phyloP scores from a whole-genome alignment of 345 rosid genomes.

The Passiflora organensis region DNA sequence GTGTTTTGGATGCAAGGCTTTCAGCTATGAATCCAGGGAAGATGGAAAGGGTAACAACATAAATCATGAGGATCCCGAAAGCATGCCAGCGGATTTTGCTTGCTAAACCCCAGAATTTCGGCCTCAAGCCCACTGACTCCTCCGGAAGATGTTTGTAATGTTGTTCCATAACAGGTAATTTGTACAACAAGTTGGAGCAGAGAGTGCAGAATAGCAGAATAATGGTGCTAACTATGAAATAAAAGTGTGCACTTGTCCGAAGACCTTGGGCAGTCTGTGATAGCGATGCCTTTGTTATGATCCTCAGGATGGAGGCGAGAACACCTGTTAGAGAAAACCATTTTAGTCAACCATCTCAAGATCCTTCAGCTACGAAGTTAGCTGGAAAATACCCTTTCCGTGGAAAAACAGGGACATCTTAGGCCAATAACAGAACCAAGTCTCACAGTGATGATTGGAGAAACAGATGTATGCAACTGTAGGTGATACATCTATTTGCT shows the following conservation, averaged over 20 bases:
- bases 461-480: not conserved
- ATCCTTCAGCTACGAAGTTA: no score
- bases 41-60: conserved; percentile 68
- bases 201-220: conserved; percentile 58
- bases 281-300: conserved; percentile 75
- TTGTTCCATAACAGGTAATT: conserved; percentile 68
- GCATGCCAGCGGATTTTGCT: conserved; percentile 57
- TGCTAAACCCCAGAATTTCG: conserved; percentile 40
- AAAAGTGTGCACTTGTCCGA: conserved; percentile 66
- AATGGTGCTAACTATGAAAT: conserved; percentile 61
- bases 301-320: conserved; percentile 65
- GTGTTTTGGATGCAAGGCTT: conserved; percentile 44
- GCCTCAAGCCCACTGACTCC: conserved; percentile 28
- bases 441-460: not conserved
- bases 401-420: not conserved
- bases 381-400: no score
- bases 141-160: conserved; percentile 25
- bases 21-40: conserved; percentile 86
- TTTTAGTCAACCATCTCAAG: no score
- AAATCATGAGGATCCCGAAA: conserved; percentile 52
- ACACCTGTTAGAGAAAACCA: conserved; percentile 43
- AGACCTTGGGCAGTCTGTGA: conserved; percentile 69
- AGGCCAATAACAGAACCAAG: not conserved
- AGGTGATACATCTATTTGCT: not conserved
- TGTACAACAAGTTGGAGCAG: conserved; percentile 55